Evolutionary conservation across 1,284 basidiomycete species (phyloP), one percentile per base, ranked within the genome.

Genomic region (Boletus semigastroideus): DNA sequence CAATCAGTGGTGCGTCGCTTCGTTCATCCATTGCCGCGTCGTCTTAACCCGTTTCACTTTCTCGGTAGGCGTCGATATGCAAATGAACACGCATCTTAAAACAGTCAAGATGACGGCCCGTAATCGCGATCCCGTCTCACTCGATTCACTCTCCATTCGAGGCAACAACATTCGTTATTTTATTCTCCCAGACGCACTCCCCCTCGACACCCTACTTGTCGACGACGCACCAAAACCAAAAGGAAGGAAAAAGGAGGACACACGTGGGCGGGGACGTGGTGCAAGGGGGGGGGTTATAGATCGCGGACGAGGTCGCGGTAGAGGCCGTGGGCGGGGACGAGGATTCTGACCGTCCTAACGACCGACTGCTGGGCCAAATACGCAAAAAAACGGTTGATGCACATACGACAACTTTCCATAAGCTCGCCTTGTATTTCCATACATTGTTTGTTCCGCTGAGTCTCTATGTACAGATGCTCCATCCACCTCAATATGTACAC

Each of bases 171-270:
- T 96, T 72, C 91, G 93, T 42, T 95, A 95, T 73, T 97, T 93
- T 72, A 87, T 98, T 57, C 84, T 99, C 19, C 96, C 97, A 12
- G 96, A 99, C 72, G 94, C 95, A 1, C 78, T 99, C 5, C 97
- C 96, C 0, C 78, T 99, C 52, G 96, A 99, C 72, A 98, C 95
- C 6, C 82, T 99, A 10, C 82, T 99, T 7, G 94, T 99, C 20
- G 96, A 99, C 70, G 97, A 99, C 69, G 93, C 94, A 30, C 96
- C 96, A 6, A 96, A 97, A 73, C 94, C 96, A 16, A 98, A 97
- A 63, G 87, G 86, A 64, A 79, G 85, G 64, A 92, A 91, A 73
- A 90, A 89, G 73, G 87, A 89, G 16, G 86, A 86, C 40, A 67
- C 76, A 1, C 74, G 86, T 33, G 87, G 86, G 0, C 73, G 87